A percentile compares a stretch with the other conserved stretches of the same genome.
These are phyloP conservation scores for Cladorrhinum sp. DNA, from an alignment of 2,329 filamentous ascomycete genomes.

Conservation along the genomic window DNA sequence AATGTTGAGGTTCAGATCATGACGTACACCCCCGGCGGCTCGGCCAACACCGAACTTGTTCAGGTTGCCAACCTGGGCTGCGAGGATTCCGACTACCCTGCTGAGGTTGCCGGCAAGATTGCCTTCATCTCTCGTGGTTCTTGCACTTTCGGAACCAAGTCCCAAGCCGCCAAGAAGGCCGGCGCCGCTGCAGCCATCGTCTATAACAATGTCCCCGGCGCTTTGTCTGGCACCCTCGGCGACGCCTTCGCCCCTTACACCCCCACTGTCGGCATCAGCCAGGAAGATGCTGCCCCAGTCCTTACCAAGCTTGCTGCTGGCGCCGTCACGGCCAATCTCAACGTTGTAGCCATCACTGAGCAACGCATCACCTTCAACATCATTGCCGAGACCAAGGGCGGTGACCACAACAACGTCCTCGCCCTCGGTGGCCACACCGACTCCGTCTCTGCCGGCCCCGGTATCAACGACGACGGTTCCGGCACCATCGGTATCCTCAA, in stretches of 20 bases:
- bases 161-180: constrained; percentile 51
- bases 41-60: constrained; percentile 42
- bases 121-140: constrained; percentile 58
- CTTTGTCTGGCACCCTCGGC: constrained; percentile 54
- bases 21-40: constrained; percentile 52
- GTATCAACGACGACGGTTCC: constrained; percentile 29
- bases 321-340: constrained; percentile 31
- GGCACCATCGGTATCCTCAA: constrained; percentile 27
- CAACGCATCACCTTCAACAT: constrained; percentile 26
- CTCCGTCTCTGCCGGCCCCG: constrained; percentile 26
- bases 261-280: constrained; percentile 51
- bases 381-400: constrained; percentile 28
- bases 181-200: constrained; percentile 57
- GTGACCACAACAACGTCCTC: constrained; percentile 28
- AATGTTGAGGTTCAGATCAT: constrained; percentile 32
- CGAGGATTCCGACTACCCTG: constrained; percentile 49
- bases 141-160: constrained; percentile 59
- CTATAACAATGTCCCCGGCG: constrained; percentile 59
- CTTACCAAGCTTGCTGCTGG: constrained; percentile 33
- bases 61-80: constrained; percentile 54
- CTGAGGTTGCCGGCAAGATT: constrained; percentile 50
- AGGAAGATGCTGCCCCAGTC: constrained; percentile 41
- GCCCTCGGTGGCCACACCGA: constrained; percentile 26
- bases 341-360: constrained; percentile 22
- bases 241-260: constrained; percentile 44